Evolutionary conservation across 441 rosid genomes (phyloP).

Genomic region (Gossypium gossypioides): DNA sequence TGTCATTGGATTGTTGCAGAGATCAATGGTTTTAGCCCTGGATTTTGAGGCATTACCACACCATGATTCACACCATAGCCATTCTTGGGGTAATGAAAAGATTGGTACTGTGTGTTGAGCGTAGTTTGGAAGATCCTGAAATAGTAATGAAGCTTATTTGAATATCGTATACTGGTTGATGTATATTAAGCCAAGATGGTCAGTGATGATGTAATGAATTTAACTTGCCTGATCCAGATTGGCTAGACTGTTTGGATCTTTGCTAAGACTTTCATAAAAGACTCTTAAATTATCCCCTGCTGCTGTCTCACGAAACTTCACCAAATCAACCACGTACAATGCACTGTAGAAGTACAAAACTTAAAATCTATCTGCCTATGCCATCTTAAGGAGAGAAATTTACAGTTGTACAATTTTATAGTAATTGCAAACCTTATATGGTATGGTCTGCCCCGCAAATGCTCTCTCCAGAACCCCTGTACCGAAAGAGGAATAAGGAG

Average conservation of each 20-base stretch:
- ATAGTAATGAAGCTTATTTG: slow-evolving; percentile 6
- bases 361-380: slow-evolving; percentile 18
- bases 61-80: slow-evolving; percentile 99
- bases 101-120: slow-evolving; percentile 95
- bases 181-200: not conserved
- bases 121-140: slow-evolving; percentile 97
- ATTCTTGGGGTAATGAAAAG: slow-evolving; percentile 89
- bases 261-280: slow-evolving; percentile 95
- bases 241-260: slow-evolving; percentile 95
- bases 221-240: slow-evolving; percentile 81
- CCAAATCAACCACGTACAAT: slow-evolving; percentile 86
- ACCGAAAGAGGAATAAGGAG: not conserved
- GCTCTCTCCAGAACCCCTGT: slow-evolving; percentile 99
- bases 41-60: slow-evolving; percentile 91
- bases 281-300: slow-evolving; percentile 98
- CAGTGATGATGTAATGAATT: not conserved
- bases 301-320: slow-evolving; percentile 85
- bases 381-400: not conserved
- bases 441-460: slow-evolving; percentile 80
- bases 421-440: slow-evolving; percentile 71
- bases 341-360: slow-evolving; percentile 50
- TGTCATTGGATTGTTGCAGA: slow-evolving; percentile 99
- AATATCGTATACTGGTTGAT: not conserved
- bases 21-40: slow-evolving; percentile 89
- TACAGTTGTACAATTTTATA: slow-evolving; percentile 4